Base-by-base conservation (phyloP, 257 asterid genomes). In the Gynochthodes officinalis region DNA sequence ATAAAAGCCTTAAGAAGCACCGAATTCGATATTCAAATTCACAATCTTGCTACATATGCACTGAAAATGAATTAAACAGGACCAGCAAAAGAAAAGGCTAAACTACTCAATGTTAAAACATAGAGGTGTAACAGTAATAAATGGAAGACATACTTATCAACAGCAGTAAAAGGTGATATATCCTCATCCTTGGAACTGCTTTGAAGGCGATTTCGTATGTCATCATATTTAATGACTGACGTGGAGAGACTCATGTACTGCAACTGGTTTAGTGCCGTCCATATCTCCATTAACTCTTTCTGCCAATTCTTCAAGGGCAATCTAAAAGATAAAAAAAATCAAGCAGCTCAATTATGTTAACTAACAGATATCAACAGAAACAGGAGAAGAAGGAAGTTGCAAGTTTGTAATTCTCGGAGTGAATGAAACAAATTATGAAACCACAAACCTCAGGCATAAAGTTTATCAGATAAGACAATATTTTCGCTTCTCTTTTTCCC, bases 151-250 rank as follows among this genome's bases (percentile, higher is more conserved):
- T 89, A 95, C 99, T 89, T 90, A 70, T 95, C 99, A 73, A 95
- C 98, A 71, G 99, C 99, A 19, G 93, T 85, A 81, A 95, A 95
- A 7, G 99, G 99, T 72, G 99, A 95, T 61, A 95, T 95, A 71
- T 92, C 98, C 85, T 95, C 99, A 84, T 95, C 99, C 84, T 95
- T 95, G 39, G 96, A 86, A 82, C 90, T 95, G 85, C 80, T 88
- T 80, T 88, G 97, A 72, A 95, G 98, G 61, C 97, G 95, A 59
- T 84, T 84, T 68, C 84, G 87, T 74, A 92, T 83, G 87, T 95
- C 98, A 86, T 95, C 99, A 52, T 90, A 95, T 77, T 85, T 88
- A 73, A 95, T 89, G 39, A 92, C 91, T 23, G 95, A 85, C 96
- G 82, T 88, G 28, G 97, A 92, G 70, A 95, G 95, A 71, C 97